These are phyloP conservation scores for Trametes polyzona DNA, from an alignment of 1,284 basidiomycete species.

Conservation along the genomic window DNA sequence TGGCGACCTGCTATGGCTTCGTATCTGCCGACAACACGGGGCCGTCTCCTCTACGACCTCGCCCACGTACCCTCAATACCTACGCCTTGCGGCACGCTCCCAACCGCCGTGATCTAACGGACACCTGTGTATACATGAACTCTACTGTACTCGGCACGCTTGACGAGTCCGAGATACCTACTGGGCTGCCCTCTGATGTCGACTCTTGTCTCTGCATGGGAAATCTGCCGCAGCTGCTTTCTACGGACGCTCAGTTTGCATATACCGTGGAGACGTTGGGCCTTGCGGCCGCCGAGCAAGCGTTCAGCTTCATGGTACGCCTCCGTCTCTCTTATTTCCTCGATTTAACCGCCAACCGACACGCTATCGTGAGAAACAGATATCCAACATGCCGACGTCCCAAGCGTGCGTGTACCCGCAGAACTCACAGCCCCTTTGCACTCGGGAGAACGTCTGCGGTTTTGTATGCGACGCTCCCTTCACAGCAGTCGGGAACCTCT, in stretches of 20 bases:
- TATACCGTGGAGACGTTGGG: neutral
- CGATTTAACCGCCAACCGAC: neutral
- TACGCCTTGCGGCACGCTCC: neutral
- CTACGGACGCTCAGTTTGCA: neutral
- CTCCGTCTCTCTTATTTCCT: neutral
- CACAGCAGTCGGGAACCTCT: slow-evolving; percentile 37
- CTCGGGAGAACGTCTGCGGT: slow-evolving; percentile 42
- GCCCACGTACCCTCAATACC: neutral
- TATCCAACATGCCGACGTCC: neutral
- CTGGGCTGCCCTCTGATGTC: neutral
- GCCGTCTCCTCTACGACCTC: too few species aligned
- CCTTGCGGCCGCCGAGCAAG: neutral
- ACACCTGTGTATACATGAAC: neutral
- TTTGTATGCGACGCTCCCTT: slow-evolving; percentile 48
- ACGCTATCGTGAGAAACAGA: neutral
- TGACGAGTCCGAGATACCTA: neutral
- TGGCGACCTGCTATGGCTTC: neutral
- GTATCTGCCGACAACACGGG: neutral
- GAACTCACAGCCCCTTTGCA: slow-evolving; percentile 43
- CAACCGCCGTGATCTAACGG: neutral
- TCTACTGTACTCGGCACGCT: neutral
- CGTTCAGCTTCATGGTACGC: neutral
- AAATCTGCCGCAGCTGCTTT: neutral
- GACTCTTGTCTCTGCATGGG: slow-evolving; percentile 1
- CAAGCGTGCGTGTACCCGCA: slow-evolving; percentile 45